Conservation (phyloP, 768 basidiomycete genomes). For the Tylopilus sp. region DNA sequence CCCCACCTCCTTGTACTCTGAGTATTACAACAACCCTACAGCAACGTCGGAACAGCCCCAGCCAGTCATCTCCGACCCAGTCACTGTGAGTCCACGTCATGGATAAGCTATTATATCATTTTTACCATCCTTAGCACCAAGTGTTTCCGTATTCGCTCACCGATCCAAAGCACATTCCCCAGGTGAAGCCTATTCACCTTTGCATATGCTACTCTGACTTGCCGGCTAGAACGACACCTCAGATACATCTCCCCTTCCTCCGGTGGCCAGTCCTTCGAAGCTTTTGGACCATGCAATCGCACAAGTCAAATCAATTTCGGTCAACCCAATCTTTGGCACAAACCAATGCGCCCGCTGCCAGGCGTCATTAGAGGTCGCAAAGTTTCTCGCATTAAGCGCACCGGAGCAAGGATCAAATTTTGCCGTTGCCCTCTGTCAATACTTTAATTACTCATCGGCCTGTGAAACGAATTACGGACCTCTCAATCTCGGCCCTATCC, state of each 20-base stretch:
- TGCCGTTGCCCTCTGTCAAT: conserved; percentile 57
- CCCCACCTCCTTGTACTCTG: conserved; percentile 59
- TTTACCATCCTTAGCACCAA: conserved; percentile 41
- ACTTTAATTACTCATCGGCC: conserved; percentile 47
- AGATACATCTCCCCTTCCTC: conserved; percentile 68
- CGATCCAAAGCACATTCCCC: conserved; percentile 56
- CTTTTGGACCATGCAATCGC: conserved; percentile 51
- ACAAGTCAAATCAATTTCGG: conserved; percentile 55
- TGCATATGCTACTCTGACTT: neutral
- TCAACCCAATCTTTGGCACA: conserved; percentile 50
- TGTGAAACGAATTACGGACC: conserved; percentile 50
- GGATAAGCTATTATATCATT: neutral
- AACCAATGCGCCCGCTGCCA: conserved; percentile 59
- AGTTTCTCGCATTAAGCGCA: conserved; percentile 62
- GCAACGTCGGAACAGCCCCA: conserved; percentile 71
- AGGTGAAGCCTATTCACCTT: conserved; percentile 21
- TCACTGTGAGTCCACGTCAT: conserved; percentile 43
- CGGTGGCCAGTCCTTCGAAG: conserved; percentile 42
- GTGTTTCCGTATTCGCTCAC: conserved; percentile 62
- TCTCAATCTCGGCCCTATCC: conserved; percentile 50
- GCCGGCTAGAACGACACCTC: conserved; percentile 45
- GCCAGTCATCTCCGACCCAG: conserved; percentile 73
- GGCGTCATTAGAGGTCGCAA: conserved; percentile 57
- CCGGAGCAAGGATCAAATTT: conserved; percentile 59
- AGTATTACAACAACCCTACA: conserved; percentile 72